These are phyloP conservation scores for Phylloporus sp. DNA, from an alignment of 1,284 basidiomycete genomes.

Conservation along the genomic window DNA sequence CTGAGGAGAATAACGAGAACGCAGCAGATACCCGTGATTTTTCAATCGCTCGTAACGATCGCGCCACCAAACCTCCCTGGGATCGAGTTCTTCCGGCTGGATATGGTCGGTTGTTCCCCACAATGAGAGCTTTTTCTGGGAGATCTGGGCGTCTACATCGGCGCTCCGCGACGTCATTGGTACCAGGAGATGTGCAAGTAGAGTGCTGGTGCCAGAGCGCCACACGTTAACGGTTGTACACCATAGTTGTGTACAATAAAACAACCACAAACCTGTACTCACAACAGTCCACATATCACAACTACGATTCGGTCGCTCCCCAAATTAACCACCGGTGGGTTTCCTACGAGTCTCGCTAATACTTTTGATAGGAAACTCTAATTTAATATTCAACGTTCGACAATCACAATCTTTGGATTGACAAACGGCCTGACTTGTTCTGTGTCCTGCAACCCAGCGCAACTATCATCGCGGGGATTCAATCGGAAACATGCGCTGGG, in stretches of 20 bases:
- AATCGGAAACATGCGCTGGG: constrained; percentile 8
- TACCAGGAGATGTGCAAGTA: neutral
- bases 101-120: constrained; percentile 8
- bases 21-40: constrained; percentile 39
- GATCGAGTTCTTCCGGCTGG: constrained; percentile 14
- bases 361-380: no score
- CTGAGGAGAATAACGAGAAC: constrained; percentile 39
- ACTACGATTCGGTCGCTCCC: no score
- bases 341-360: no score
- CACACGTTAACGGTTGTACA: no score
- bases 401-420: no score
- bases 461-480: constrained; percentile 11
- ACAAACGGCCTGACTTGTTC: no score
- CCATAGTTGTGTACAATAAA: constrained; percentile 5
- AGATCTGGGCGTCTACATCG: constrained; percentile 3
- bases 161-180: constrained; percentile 6
- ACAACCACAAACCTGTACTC: no score
- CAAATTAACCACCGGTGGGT: no score
- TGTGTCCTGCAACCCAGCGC: no score
- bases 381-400: no score
- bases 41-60: constrained; percentile 29
- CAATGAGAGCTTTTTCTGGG: neutral
- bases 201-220: no score
- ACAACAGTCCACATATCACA: constrained; percentile 6
- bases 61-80: constrained; percentile 19